Evolutionary conservation across 441 rosid genomes (phyloP).

Genomic region (Pelargonium myrrhifolium): DNA sequence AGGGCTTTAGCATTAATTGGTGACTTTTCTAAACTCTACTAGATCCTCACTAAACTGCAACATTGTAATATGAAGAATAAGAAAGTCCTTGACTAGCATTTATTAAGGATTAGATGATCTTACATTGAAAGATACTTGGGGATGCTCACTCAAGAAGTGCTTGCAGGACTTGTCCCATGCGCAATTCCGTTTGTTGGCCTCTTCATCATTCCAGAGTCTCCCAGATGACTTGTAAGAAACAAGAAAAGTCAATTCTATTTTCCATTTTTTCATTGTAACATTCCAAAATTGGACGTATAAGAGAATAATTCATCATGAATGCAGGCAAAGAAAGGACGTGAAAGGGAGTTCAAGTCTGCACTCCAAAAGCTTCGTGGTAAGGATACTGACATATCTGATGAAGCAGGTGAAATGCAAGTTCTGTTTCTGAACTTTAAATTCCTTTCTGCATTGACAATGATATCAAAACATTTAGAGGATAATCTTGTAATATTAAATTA

Average conservation of each 20-base stretch:
- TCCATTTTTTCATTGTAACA: not conserved
- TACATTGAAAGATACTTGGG: not conserved
- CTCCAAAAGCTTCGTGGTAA: conserved; percentile 77
- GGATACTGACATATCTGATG: conserved; percentile 57
- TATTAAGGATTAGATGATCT: not conserved
- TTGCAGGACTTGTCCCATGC: conserved; percentile 77
- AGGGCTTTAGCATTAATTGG: conserved; percentile 64
- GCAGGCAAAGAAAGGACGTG: conserved; percentile 70
- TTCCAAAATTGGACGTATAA: conserved; percentile 13
- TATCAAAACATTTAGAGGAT: conserved; percentile 10
- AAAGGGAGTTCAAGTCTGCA: conserved; percentile 59
- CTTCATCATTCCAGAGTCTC: conserved; percentile 80
- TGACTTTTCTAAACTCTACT: conserved; percentile 16
- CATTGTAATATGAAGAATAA: no score
- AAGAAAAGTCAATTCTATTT: not conserved
- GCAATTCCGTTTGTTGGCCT: conserved; percentile 53
- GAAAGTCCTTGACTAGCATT: no score
- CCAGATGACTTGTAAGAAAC: conserved; percentile 73
- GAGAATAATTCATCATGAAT: conserved; percentile 7
- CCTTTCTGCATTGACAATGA: conserved; percentile 10
- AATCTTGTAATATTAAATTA: not conserved
- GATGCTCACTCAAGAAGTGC: conserved; percentile 17
- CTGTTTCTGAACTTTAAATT: not conserved
- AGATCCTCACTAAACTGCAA: not conserved
- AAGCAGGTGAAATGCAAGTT: conserved; percentile 79